phyloP scores from a whole-genome alignment of 306 rosid species.

The Spatholobus suberectus region DNA sequence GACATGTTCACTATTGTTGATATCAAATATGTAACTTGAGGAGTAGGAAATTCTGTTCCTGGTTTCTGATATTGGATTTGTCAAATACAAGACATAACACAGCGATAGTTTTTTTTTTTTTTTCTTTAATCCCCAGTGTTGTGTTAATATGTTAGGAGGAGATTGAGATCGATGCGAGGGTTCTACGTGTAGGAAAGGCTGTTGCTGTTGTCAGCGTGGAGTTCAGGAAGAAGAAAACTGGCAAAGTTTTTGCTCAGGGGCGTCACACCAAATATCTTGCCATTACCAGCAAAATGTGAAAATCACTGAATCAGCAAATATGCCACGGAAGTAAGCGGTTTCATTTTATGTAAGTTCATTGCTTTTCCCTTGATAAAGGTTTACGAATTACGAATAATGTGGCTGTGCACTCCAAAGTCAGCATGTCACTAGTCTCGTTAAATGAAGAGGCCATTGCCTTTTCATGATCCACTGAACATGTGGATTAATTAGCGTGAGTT shows the following conservation, averaged over 20 bases:
- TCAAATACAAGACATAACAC: background rate
- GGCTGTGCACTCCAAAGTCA: too few species aligned
- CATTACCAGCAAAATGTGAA: slow-evolving; percentile 62
- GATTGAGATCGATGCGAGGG: slow-evolving; percentile 70
- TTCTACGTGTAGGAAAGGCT: slow-evolving; percentile 70
- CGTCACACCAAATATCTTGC: slow-evolving; percentile 82
- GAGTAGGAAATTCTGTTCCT: background rate
- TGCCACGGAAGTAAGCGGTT: background rate
- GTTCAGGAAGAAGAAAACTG: slow-evolving; percentile 71
- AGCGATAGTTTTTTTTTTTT: background rate
- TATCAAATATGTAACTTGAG: background rate
- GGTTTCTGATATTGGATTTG: slow-evolving; percentile 9
- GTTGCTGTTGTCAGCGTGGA: slow-evolving; percentile 72
- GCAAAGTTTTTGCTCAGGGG: slow-evolving; percentile 81
- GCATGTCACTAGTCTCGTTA: too few species aligned
- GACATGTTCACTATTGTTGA: too few species aligned
- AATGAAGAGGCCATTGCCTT: too few species aligned
- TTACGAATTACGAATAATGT: too few species aligned
- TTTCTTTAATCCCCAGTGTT: too few species aligned
- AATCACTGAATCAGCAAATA: too few species aligned
- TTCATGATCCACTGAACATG: too few species aligned
- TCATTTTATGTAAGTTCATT: too few species aligned
- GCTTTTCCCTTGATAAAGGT: too few species aligned
- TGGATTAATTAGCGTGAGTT: too few species aligned
- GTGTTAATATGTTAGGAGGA: slow-evolving; percentile 74